phyloP scores from a whole-genome alignment of 2,329 filamentous ascomycete genomes.

The Tolypocladium album region DNA sequence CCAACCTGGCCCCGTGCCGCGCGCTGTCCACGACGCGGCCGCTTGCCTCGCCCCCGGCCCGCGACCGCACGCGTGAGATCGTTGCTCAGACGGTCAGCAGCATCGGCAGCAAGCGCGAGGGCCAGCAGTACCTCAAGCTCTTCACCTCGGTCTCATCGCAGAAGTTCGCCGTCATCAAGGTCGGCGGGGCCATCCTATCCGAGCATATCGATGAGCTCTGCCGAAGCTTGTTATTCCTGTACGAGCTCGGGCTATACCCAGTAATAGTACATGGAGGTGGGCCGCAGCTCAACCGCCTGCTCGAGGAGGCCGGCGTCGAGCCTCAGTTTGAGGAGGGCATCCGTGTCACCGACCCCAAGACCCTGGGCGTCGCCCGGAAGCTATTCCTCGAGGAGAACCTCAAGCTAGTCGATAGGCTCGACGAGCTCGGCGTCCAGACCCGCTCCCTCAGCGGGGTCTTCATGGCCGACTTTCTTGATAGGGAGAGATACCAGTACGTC shows the following conservation, averaged over 20 bases:
- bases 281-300: conserved; percentile 84
- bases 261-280: conserved; percentile 93
- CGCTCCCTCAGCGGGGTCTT: conserved; percentile 88
- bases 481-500: conserved; percentile 91
- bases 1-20: conserved; percentile 13
- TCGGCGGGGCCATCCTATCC: conserved; percentile 79
- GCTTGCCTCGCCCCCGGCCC: conserved; percentile 6
- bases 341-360: conserved; percentile 90
- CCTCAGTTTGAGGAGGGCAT: conserved; percentile 96
- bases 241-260: conserved; percentile 89
- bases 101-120: conserved; percentile 91
- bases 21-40: conserved; percentile 5
- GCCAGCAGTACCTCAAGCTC: conserved; percentile 94
- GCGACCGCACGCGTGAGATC: conserved; percentile 19
- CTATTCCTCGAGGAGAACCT: conserved; percentile 94
- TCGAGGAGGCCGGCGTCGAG: conserved; percentile 85
- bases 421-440: conserved; percentile 80
- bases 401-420: conserved; percentile 80
- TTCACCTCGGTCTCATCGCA: conserved; percentile 95
- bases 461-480: conserved; percentile 87
- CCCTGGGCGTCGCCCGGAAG: conserved; percentile 78
- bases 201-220: conserved; percentile 90
- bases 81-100: conserved; percentile 63
- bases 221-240: conserved; percentile 79
- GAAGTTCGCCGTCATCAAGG: conserved; percentile 97